Evolutionary conservation across 169 alveolate species (phyloP).

Genomic region (Plasmodium coatneyi): DNA sequence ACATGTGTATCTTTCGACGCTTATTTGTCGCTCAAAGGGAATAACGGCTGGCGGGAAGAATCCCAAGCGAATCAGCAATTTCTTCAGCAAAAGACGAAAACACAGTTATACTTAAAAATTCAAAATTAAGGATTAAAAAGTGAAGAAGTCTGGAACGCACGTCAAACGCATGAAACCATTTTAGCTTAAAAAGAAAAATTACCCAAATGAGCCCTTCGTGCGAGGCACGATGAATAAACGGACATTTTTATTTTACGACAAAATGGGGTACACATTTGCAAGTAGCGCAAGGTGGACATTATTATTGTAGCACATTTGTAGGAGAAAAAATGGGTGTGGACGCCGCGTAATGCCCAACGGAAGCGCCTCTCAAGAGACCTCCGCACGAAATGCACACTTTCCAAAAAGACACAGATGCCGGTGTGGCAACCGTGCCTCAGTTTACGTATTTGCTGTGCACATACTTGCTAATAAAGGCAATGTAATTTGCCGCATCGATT

Average conservation of each 20-base stretch:
- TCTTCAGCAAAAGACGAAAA: too few species aligned
- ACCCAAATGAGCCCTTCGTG: not conserved
- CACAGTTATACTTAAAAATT: too few species aligned
- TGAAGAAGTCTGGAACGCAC: not conserved
- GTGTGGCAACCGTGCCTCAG: not conserved
- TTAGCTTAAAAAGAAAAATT: not conserved
- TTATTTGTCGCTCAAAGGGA: too few species aligned
- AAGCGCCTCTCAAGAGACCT: not conserved
- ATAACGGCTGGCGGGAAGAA: too few species aligned
- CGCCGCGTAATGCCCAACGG: not conserved
- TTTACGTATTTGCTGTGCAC: slow-evolving; percentile 17
- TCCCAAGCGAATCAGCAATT: too few species aligned
- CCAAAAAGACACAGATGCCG: not conserved
- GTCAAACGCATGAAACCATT: not conserved
- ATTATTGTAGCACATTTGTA: not conserved
- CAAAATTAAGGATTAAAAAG: not conserved
- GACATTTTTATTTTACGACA: not conserved
- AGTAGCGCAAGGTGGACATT: not conserved
- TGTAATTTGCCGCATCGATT: slow-evolving; percentile 28
- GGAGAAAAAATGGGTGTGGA: not conserved
- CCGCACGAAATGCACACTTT: not conserved
- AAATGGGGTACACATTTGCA: not conserved
- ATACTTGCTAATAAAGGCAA: slow-evolving; percentile 54
- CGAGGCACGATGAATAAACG: not conserved
- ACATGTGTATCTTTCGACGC: too few species aligned